phyloP scores from a whole-genome alignment of 495 filamentous ascomycete species.

The Lentithecium fluviatile region DNA sequence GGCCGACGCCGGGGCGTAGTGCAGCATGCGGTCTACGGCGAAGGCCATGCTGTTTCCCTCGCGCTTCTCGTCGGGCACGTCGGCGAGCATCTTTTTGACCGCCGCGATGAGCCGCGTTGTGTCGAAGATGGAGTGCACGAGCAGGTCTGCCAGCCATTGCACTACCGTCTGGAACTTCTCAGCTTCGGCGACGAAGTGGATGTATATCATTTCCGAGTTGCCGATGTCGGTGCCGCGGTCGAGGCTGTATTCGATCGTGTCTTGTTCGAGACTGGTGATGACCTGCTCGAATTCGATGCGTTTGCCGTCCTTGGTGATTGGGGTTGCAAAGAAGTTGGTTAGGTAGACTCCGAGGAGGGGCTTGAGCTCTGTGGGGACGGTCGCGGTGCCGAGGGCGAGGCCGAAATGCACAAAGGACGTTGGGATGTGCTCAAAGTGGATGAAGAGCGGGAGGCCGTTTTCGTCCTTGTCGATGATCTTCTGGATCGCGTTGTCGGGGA shows the following conservation, averaged over 20 bases:
- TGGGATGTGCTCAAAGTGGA: conserved; percentile 94
- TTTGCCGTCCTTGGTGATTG: conserved; percentile 74
- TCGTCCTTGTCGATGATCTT: conserved; percentile 69
- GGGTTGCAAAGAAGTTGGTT: conserved; percentile 91
- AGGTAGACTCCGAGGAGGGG: conserved; percentile 81
- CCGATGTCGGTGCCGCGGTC: conserved; percentile 63
- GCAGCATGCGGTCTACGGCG: conserved; percentile 78
- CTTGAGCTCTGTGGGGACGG: conserved; percentile 69
- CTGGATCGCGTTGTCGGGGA: conserved; percentile 67
- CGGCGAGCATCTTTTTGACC: conserved; percentile 83
- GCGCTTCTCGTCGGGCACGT: conserved; percentile 90
- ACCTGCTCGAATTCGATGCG: conserved; percentile 86
- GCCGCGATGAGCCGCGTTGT: conserved; percentile 72
- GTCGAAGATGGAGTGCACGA: conserved; percentile 87
- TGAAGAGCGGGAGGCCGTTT: conserved; percentile 66
- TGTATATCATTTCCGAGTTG: conserved; percentile 74
- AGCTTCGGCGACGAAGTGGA: conserved; percentile 80
- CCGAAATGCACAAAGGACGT: conserved; percentile 86
- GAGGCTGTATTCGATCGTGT: conserved; percentile 81
- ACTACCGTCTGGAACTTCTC: conserved; percentile 83
- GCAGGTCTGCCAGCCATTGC: conserved; percentile 79
- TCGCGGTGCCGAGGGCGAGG: conserved; percentile 72
- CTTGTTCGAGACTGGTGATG: conserved; percentile 81
- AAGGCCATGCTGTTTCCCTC: conserved; percentile 73
- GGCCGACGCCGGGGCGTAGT: conserved; percentile 70